Percentiles rank a stretch among this genome's conserved stretches.
Conservation (phyloP, 2,329 filamentous ascomycete genomes). For the Coniochaeta ligniaria region DNA sequence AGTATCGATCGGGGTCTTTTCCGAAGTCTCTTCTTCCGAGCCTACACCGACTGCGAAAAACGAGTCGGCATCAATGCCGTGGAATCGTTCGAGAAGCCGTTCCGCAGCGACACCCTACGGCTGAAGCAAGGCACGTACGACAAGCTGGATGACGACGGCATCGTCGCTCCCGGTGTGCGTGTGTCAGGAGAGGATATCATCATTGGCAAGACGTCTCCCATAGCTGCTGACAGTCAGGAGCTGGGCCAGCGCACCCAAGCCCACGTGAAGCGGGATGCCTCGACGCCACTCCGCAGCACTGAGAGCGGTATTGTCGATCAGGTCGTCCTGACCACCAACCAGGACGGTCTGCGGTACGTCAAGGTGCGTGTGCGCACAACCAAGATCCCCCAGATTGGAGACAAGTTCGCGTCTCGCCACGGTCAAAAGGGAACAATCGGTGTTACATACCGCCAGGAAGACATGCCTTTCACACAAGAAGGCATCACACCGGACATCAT, state of each 20-base stretch:
- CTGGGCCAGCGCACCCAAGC: conserved; percentile 83
- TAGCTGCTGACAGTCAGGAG: conserved; percentile 88
- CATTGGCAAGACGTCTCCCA: conserved; percentile 95
- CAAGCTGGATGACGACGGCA: conserved; percentile 94
- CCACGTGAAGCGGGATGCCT: conserved; percentile 92
- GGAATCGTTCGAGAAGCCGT: conserved; percentile 93
- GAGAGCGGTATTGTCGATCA: conserved; percentile 96
- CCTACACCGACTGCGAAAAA: conserved; percentile 96
- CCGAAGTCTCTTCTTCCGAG: conserved; percentile 94
- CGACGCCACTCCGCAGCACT: conserved; percentile 87
- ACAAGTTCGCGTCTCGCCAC: conserved; percentile 98
- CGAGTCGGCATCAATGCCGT: conserved; percentile 88
- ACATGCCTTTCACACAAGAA: conserved; percentile 95
- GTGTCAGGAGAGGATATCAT: conserved; percentile 98
- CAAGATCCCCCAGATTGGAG: conserved; percentile 96
- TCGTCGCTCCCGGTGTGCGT: conserved; percentile 86
- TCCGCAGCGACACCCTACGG: conserved; percentile 77
- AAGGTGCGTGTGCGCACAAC: conserved; percentile 97
- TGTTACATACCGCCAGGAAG: conserved; percentile 94
- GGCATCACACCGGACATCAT: conserved; percentile 92
- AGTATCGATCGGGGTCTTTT: conserved; percentile 97
- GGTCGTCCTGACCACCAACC: conserved; percentile 89
- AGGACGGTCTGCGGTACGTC: conserved; percentile 89
- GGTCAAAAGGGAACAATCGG: conserved; percentile 99
- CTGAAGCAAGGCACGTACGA: conserved; percentile 95